Conservation (phyloP, 164 flowering plant species). For the Warburgia ugandensis region DNA sequence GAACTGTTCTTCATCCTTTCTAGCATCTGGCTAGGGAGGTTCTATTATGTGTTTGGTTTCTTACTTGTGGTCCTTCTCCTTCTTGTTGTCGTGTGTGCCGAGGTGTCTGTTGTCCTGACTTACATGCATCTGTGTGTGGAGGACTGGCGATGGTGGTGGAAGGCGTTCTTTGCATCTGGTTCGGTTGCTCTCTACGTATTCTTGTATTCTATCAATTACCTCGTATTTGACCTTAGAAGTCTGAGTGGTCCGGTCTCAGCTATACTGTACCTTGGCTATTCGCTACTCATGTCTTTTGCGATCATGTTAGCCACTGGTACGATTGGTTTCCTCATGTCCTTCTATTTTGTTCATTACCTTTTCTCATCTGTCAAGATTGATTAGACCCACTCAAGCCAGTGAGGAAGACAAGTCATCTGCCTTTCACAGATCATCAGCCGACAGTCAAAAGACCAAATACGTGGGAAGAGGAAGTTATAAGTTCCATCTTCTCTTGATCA, state of each 20-base stretch:
- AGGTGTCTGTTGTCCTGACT: slow-evolving; percentile 36
- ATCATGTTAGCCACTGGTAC: slow-evolving; percentile 35
- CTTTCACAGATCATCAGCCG: background rate
- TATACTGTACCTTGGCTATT: slow-evolving; percentile 29
- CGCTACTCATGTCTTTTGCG: slow-evolving; percentile 28
- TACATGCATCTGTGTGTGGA: slow-evolving; percentile 41
- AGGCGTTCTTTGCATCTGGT: slow-evolving; percentile 36
- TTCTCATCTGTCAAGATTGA: slow-evolving; percentile 35
- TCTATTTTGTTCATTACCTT: slow-evolving; percentile 36
- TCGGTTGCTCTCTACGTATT: slow-evolving; percentile 32
- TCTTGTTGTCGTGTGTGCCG: slow-evolving; percentile 34
- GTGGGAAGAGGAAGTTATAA: too few relatives aligned
- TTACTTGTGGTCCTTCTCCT: slow-evolving; percentile 27
- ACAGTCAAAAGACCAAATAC: background rate
- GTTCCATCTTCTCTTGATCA: too few relatives aligned
- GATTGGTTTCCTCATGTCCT: slow-evolving; percentile 29
- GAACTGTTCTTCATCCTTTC: slow-evolving; percentile 39
- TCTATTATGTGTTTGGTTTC: slow-evolving; percentile 39
- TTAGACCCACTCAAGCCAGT: slow-evolving; percentile 8
- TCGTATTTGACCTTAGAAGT: slow-evolving; percentile 28
- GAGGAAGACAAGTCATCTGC: background rate
- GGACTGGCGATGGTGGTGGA: slow-evolving; percentile 48
- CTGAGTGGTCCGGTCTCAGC: slow-evolving; percentile 36
- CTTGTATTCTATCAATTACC: slow-evolving; percentile 31
- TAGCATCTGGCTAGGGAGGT: slow-evolving; percentile 38